Percentiles rank a stretch among this genome's conserved stretches.
Conservation (phyloP, 345 rosid species). For the Sisymbrium irio region DNA sequence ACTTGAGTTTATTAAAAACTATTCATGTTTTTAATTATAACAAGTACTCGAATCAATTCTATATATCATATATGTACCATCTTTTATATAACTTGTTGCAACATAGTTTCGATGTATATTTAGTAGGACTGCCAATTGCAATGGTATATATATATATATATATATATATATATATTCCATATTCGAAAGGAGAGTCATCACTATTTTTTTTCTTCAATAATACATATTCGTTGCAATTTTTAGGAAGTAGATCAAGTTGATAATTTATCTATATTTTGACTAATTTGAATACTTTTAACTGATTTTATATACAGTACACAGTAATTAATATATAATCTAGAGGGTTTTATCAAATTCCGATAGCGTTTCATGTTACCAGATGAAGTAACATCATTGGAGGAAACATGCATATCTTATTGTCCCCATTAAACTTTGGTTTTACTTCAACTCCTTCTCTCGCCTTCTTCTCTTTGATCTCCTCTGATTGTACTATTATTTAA, state of each 20-base stretch:
- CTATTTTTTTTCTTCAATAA: too few relatives aligned
- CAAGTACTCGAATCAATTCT: too few relatives aligned
- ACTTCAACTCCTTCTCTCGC: constrained; percentile 21
- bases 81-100: too few relatives aligned
- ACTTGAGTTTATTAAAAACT: too few relatives aligned
- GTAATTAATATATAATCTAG: background rate
- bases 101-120: too few relatives aligned
- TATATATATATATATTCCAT: too few relatives aligned
- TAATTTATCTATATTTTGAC: background rate
- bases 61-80: too few relatives aligned
- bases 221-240: background rate
- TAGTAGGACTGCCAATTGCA: too few relatives aligned
- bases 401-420: constrained; percentile 29
- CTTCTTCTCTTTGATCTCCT: constrained; percentile 21
- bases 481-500: background rate
- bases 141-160: too few relatives aligned
- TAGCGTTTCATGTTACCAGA: constrained; percentile 23
- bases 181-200: background rate
- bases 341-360: constrained; percentile 3
- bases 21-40: too few relatives aligned
- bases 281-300: background rate
- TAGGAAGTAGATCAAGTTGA: background rate
- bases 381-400: constrained; percentile 34
- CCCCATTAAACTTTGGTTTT: constrained; percentile 20
- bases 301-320: background rate